Conservation (phyloP, 1,139 yeast species). For the Pichia sorboxylosa region DNA sequence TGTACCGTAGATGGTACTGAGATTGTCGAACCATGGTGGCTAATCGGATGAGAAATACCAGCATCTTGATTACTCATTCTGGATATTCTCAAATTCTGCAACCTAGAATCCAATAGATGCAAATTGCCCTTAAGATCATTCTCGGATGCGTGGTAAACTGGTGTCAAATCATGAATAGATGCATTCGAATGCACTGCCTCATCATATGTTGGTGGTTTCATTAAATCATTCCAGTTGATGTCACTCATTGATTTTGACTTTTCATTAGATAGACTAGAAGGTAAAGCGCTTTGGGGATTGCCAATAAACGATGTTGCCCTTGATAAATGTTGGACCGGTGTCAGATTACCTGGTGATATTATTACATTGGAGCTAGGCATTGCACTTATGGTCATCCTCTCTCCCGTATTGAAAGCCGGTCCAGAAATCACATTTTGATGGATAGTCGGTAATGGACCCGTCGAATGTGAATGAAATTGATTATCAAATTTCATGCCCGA, state of each 20-base stretch:
- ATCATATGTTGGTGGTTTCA: slow-evolving; percentile 52
- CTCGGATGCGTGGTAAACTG: slow-evolving; percentile 49
- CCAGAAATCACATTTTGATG: slow-evolving; percentile 16
- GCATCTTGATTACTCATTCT: slow-evolving; percentile 2
- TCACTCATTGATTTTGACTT: slow-evolving; percentile 3
- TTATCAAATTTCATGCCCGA: not conserved
- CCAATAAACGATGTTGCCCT: slow-evolving; percentile 37
- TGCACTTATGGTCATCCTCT: slow-evolving; percentile 10
- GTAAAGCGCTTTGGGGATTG: not conserved
- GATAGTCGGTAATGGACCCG: not conserved
- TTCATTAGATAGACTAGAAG: not conserved
- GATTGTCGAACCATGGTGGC: not conserved
- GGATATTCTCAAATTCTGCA: slow-evolving; percentile 15
- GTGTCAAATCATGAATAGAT: slow-evolving; percentile 42
- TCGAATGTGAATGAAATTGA: not conserved
- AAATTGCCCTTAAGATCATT: slow-evolving; percentile 25
- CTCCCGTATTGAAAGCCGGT: slow-evolving; percentile 20
- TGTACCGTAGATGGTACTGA: not conserved
- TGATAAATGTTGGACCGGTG: slow-evolving; percentile 52
- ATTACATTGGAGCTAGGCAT: slow-evolving; percentile 10
- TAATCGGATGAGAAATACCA: not conserved
- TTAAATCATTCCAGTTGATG: slow-evolving; percentile 27
- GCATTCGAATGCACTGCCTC: slow-evolving; percentile 52
- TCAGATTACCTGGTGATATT: slow-evolving; percentile 26
- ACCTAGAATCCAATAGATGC: slow-evolving; percentile 21